Percentiles rank a stretch among this genome's conserved stretches.
Evolutionary conservation across 2,329 filamentous ascomycete species (phyloP).

Genomic region (Byssothecium circinans): DNA sequence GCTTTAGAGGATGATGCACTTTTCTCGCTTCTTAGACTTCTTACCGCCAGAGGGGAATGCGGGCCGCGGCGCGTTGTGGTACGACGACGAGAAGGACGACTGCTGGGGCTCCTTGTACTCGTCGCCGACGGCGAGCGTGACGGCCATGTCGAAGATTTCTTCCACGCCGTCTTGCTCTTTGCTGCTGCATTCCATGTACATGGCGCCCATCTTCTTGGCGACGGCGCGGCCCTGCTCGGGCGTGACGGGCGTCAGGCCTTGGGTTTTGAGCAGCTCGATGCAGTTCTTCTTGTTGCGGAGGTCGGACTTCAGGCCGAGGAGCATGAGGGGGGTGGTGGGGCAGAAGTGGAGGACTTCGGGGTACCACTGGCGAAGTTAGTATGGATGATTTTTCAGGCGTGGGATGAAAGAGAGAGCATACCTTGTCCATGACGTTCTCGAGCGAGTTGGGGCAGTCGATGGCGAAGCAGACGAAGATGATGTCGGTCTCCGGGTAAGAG

Average conservation of each 20-base stretch:
- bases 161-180: slow-evolving; percentile 97
- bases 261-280: slow-evolving; percentile 97
- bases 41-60: slow-evolving; percentile 32
- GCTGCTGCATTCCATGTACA: slow-evolving; percentile 98
- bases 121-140: slow-evolving; percentile 84
- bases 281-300: slow-evolving; percentile 93
- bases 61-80: slow-evolving; percentile 16
- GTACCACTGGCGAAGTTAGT: slow-evolving; percentile 76
- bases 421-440: slow-evolving; percentile 99
- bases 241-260: slow-evolving; percentile 93
- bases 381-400: slow-evolving; percentile 1
- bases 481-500: slow-evolving; percentile 96
- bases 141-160: slow-evolving; percentile 91
- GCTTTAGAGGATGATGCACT: slow-evolving; percentile 45
- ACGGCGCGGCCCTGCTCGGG: slow-evolving; percentile 85
- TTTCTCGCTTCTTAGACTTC: slow-evolving; percentile 43
- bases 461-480: slow-evolving; percentile 98
- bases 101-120: slow-evolving; percentile 47
- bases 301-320: slow-evolving; percentile 96
- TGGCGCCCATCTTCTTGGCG: slow-evolving; percentile 88
- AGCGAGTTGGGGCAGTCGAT: slow-evolving; percentile 98
- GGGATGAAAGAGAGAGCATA: slow-evolving; percentile 46
- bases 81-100: too few species aligned
- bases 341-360: slow-evolving; percentile 99
- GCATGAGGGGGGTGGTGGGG: slow-evolving; percentile 91